Evolutionary conservation across 768 basidiomycete genomes (phyloP), one percentile per base, ranked within the genome.

Genomic region (Panaeolus papilionaceus): DNA sequence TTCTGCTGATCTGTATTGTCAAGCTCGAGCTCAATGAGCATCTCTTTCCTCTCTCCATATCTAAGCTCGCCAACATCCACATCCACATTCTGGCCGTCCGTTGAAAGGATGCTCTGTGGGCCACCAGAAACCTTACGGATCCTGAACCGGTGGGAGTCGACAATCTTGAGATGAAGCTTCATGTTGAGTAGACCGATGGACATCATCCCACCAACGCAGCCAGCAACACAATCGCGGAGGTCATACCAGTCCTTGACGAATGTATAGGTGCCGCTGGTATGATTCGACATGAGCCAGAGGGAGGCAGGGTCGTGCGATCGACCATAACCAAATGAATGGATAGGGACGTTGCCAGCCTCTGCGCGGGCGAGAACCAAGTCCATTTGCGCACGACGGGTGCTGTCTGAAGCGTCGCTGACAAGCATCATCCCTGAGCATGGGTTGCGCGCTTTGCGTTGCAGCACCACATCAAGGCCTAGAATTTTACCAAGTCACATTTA

Each of bases 211-310:
- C 97, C 98, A 16, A 99, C 85, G 75, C 95, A 95, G 4, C 98
- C 98, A 5, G 96, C 95, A 38, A 99, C 85, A 69, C 95, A 93
- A 73, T 92, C 90, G 26, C 94, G 90, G 38, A 99, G 89, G 77
- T 98, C 94, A 76, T 98, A 96, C 93, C 96, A 98, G 75, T 98
- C 97, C 79, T 93, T 94, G 68, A 98, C 95, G 73, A 98, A 99
- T 4, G 96, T 98, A 81, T 99, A 99, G 37, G 96, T 98, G 28
- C 98, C 98, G 70, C 89, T 89, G 2, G 98, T 98, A 77, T 99
- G 96, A 78, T 98, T 99, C 10, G 96, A 98, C 86, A 99, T 96
- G 58, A 99, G 89, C 98, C 98, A 99, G 39, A 99, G 87, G 7
- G 96, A 97, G 14, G 95, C 95, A 18, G 98, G 98, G 77, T 99